Percentiles rank a stretch among this genome's conserved stretches.
Conservation (phyloP, 2,329 filamentous ascomycete species). For the Fusarium sp. region DNA sequence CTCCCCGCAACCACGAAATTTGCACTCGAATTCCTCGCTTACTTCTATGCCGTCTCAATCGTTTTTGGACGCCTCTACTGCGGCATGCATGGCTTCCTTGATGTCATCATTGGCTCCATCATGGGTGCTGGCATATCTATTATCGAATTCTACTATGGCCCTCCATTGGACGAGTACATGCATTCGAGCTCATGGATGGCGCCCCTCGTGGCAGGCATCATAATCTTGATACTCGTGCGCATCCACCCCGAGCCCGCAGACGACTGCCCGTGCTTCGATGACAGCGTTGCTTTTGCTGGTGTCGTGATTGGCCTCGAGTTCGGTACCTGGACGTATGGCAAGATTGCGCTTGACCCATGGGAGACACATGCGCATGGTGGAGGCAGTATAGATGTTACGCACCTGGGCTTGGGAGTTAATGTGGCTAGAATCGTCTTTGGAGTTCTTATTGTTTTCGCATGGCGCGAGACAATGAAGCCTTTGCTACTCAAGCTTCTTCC, state of each 20-base stretch:
- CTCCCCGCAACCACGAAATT: constrained; percentile 72
- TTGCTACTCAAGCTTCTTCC: constrained; percentile 83
- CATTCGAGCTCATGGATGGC: constrained; percentile 75
- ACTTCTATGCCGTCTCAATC: constrained; percentile 91
- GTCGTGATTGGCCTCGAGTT: constrained; percentile 89
- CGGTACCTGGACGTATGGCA: constrained; percentile 86
- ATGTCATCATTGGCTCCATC: constrained; percentile 85
- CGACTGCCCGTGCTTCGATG: constrained; percentile 97
- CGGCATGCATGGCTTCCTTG: constrained; percentile 98
- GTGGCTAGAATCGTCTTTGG: constrained; percentile 81
- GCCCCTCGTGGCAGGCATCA: constrained; percentile 73
- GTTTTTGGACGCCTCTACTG: constrained; percentile 94
- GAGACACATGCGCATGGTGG: constrained; percentile 61
- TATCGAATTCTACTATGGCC: constrained; percentile 73
- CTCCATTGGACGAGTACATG: constrained; percentile 79
- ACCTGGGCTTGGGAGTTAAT: constrained; percentile 77
- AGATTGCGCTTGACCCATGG: constrained; percentile 64
- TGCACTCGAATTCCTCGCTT: constrained; percentile 78
- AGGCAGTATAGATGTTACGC: constrained; percentile 76
- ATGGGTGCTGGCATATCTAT: constrained; percentile 79
- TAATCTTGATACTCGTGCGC: constrained; percentile 83
- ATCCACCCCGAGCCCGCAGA: constrained; percentile 97
- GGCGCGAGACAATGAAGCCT: constrained; percentile 93
- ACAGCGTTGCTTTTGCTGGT: constrained; percentile 93
- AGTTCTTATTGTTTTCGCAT: constrained; percentile 87